These are phyloP conservation scores for Berberis thunbergii DNA, from an alignment of 164 flowering plant species.

Conservation along the genomic window DNA sequence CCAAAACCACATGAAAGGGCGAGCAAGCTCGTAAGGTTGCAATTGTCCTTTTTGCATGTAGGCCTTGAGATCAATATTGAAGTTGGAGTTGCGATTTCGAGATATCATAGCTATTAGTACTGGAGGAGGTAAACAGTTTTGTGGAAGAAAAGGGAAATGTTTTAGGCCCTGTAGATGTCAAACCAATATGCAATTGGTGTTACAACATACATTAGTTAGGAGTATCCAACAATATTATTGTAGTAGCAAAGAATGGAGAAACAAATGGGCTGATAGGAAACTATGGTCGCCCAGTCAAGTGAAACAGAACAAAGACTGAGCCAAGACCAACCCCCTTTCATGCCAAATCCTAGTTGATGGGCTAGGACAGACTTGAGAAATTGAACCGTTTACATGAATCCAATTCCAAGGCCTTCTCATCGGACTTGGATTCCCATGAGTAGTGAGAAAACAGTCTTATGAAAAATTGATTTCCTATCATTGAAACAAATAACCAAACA, in stretches of 20 bases:
- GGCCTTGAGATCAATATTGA: constrained; percentile 46
- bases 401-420: too few species aligned
- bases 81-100: constrained; percentile 49
- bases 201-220: constrained; percentile 53
- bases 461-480: too few species aligned
- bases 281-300: constrained; percentile 68
- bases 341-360: constrained; percentile 81
- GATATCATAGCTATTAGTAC: constrained; percentile 40
- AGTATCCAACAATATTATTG: constrained; percentile 59
- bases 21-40: constrained; percentile 60
- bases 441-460: too few species aligned
- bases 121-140: constrained; percentile 38
- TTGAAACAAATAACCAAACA: too few species aligned
- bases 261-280: constrained; percentile 81
- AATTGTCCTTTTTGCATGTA: constrained; percentile 54
- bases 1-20: constrained; percentile 77
- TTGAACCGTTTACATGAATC: too few species aligned
- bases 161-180: constrained; percentile 56
- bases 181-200: constrained; percentile 63
- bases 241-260: constrained; percentile 89
- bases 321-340: constrained; percentile 51
- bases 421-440: too few species aligned
- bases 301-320: constrained; percentile 31
- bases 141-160: constrained; percentile 65
- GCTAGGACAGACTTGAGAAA: constrained; percentile 47